These are phyloP conservation scores for Noccaea bulbosa DNA, from an alignment of 345 rosid genomes.

Conservation along the genomic window DNA sequence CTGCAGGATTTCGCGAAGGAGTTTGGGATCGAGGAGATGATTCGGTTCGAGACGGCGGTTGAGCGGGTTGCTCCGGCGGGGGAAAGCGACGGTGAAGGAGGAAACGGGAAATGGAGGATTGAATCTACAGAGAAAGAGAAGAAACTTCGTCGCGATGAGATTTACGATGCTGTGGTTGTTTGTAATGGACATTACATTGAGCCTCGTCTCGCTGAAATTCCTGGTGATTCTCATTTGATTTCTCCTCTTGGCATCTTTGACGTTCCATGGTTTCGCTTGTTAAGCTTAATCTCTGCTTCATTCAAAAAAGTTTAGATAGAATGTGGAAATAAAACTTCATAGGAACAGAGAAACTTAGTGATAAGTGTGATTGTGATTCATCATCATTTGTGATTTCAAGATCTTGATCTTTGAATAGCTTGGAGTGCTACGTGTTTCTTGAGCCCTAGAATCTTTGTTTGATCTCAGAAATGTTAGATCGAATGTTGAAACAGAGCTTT, in stretches of 20 bases:
- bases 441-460: background rate
- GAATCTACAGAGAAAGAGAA: constrained; percentile 46
- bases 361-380: constrained; percentile 1
- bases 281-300: too few relatives aligned
- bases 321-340: too few relatives aligned
- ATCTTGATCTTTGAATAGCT: constrained; percentile 3
- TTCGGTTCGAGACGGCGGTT: constrained; percentile 66
- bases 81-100: constrained; percentile 36
- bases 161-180: constrained; percentile 75
- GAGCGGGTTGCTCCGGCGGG: constrained; percentile 43
- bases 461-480: background rate
- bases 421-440: background rate
- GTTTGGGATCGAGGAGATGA: constrained; percentile 64
- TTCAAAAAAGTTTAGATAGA: too few relatives aligned
- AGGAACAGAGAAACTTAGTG: too few relatives aligned
- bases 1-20: constrained; percentile 64
- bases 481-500: background rate
- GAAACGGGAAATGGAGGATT: constrained; percentile 60
- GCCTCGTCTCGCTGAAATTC: constrained; percentile 67
- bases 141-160: constrained; percentile 43
- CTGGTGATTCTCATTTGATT: constrained; percentile 49
- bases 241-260: too few relatives aligned
- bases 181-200: constrained; percentile 73
- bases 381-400: background rate
- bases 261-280: too few relatives aligned